phyloP scores from a whole-genome alignment of 2,329 filamentous ascomycete species.

The Cladorrhinum sp. region DNA sequence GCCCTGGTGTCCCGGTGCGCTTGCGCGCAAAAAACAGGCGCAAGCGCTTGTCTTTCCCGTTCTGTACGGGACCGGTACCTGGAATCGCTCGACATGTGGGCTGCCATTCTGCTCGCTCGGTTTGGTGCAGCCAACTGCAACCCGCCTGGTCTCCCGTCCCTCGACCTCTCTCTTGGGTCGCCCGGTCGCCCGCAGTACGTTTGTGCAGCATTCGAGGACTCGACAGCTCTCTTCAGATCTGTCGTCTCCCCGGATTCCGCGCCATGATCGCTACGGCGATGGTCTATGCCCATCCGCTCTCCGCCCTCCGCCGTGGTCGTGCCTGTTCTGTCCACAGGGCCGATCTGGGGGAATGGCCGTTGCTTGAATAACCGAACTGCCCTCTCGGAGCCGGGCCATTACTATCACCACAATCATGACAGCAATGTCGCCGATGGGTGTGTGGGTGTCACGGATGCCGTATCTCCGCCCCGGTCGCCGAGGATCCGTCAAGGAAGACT shows the following conservation, averaged over 20 bases:
- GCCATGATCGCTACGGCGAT: constrained; percentile 3
- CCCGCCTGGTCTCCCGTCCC: constrained; percentile 14
- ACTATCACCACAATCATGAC: background rate
- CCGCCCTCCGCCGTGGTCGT: background rate
- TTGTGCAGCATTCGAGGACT: constrained; percentile 5
- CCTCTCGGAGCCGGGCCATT: background rate
- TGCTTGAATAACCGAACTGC: background rate
- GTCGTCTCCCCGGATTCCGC: constrained; percentile 3
- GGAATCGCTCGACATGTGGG: background rate
- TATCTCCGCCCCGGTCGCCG: constrained; percentile 18
- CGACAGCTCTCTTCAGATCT: background rate
- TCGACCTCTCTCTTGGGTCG: constrained; percentile 15
- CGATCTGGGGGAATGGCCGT: background rate
- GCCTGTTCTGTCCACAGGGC: background rate
- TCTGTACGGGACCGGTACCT: constrained; percentile 7
- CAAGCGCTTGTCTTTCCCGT: constrained; percentile 24
- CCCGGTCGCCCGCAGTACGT: constrained; percentile 5
- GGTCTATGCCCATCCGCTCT: background rate
- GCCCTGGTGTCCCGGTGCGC: constrained; percentile 2
- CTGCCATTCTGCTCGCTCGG: background rate
- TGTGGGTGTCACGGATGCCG: constrained; percentile 13
- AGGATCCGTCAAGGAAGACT: constrained; percentile 1
- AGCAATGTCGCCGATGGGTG: constrained; percentile 1
- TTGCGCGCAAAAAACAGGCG: constrained; percentile 18
- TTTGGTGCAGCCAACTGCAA: constrained; percentile 18